Percentiles rank a stretch among this genome's conserved stretches.
phyloP scores from a whole-genome alignment of 1,139 yeast genomes.

The Debaryomycetaceae sp. region DNA sequence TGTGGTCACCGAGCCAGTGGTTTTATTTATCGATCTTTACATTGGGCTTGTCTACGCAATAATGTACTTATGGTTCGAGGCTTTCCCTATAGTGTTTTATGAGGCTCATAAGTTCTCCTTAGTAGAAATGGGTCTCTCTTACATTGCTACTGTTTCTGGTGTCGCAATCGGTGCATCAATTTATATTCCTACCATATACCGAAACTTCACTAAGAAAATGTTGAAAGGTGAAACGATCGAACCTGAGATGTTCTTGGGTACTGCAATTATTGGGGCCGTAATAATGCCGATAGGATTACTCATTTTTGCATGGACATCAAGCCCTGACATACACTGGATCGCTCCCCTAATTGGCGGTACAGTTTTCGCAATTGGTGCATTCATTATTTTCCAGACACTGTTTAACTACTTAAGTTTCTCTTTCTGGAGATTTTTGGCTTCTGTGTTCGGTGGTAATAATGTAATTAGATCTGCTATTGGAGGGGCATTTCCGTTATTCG shows the following conservation, averaged over 20 bases:
- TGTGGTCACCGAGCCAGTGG: slow-evolving; percentile 29
- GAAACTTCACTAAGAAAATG: slow-evolving; percentile 22
- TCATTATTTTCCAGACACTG: slow-evolving; percentile 29
- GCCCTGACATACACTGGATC: slow-evolving; percentile 29
- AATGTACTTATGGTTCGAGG: slow-evolving; percentile 33
- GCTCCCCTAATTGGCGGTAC: slow-evolving; percentile 30
- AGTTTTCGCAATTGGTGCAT: slow-evolving; percentile 26
- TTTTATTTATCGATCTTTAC: slow-evolving; percentile 27
- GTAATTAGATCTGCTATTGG: slow-evolving; percentile 53
- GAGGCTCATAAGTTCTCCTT: slow-evolving; percentile 25
- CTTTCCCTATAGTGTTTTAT: slow-evolving; percentile 28
- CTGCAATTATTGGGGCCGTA: slow-evolving; percentile 35
- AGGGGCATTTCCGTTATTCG: slow-evolving; percentile 63
- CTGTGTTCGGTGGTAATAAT: slow-evolving; percentile 58
- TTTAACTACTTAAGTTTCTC: slow-evolving; percentile 61
- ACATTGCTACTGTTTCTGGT: slow-evolving; percentile 46
- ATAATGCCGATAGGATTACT: slow-evolving; percentile 30
- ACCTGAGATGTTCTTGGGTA: slow-evolving; percentile 62
- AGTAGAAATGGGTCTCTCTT: slow-evolving; percentile 49
- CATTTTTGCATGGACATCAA: slow-evolving; percentile 32
- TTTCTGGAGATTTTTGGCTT: slow-evolving; percentile 50
- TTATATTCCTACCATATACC: slow-evolving; percentile 18
- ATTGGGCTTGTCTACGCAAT: slow-evolving; percentile 29
- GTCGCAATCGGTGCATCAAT: slow-evolving; percentile 22
- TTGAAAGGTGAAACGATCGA: slow-evolving; percentile 34